Conservation (phyloP, 2,329 filamentous ascomycete genomes). For the Colletotrichum lentis region DNA sequence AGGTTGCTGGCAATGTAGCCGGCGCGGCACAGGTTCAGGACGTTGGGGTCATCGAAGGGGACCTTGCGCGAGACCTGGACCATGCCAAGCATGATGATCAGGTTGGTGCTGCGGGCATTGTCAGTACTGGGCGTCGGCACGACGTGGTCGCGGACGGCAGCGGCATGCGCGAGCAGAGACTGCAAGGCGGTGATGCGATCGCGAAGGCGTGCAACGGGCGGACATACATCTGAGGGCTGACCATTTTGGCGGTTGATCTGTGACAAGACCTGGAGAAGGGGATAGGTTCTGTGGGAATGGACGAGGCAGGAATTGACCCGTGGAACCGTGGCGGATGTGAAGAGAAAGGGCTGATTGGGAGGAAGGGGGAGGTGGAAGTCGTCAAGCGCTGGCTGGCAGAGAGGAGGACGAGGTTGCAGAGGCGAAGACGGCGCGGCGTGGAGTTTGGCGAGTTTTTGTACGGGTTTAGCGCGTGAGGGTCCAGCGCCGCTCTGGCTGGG, state of each 20-base stretch:
- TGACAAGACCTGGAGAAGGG: neutral
- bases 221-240: slow-evolving; percentile 44
- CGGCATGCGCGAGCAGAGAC: neutral
- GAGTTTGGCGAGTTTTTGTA: slow-evolving; percentile 36
- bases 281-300: neutral
- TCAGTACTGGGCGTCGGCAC: slow-evolving; percentile 39
- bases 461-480: slow-evolving; percentile 22
- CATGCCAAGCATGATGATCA: slow-evolving; percentile 94
- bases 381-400: slow-evolving; percentile 8
- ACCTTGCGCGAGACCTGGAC: slow-evolving; percentile 98
- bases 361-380: neutral
- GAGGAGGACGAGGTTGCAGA: slow-evolving; percentile 10
- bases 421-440: slow-evolving; percentile 21
- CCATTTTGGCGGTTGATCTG: slow-evolving; percentile 40
- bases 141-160: neutral
- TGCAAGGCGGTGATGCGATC: slow-evolving; percentile 11
- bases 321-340: slow-evolving; percentile 16
- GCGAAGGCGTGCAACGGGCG: neutral
- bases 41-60: slow-evolving; percentile 83
- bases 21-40: slow-evolving; percentile 65
- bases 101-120: slow-evolving; percentile 74
- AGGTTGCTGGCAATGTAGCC: slow-evolving; percentile 71
- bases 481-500: neutral
- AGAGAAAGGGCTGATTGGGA: neutral
- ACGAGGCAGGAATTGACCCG: neutral